Percentiles rank a stretch among this genome's conserved stretches.
Evolutionary conservation across 2,329 filamentous ascomycete species (phyloP).

Genomic region (Alternaria triticimaculans): DNA sequence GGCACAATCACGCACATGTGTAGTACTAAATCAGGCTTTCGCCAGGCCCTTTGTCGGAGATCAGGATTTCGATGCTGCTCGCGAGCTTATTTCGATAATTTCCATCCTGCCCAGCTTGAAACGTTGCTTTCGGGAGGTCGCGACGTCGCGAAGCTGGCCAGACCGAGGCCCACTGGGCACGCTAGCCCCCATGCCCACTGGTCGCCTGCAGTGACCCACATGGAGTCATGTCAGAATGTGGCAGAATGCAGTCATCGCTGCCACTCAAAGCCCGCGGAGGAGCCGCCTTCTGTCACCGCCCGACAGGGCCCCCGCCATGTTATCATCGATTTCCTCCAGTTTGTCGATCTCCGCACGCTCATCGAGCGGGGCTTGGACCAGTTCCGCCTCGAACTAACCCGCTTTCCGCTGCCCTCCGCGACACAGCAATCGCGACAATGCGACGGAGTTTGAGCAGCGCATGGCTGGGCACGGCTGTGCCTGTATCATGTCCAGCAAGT

Average conservation of each 20-base stretch:
- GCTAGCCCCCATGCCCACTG: slow-evolving; percentile 30
- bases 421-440: slow-evolving; percentile 19
- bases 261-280: slow-evolving; percentile 24
- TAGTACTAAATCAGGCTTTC: background rate
- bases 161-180: slow-evolving; percentile 16
- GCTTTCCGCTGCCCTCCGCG: slow-evolving; percentile 18
- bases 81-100: slow-evolving; percentile 5
- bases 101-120: slow-evolving; percentile 24
- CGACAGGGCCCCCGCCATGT: slow-evolving; percentile 7
- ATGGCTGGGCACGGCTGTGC: slow-evolving; percentile 14
- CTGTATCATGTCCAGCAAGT: slow-evolving; percentile 17
- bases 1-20: background rate
- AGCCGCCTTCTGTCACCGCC: slow-evolving; percentile 26
- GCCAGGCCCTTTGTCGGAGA: background rate
- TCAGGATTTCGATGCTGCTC: slow-evolving; percentile 8
- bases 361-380: slow-evolving; percentile 19
- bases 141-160: slow-evolving; percentile 24
- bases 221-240: slow-evolving; percentile 29
- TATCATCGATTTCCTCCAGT: slow-evolving; percentile 34
- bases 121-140: slow-evolving; percentile 17
- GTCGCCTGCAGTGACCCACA: slow-evolving; percentile 30
- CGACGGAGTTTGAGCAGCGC: slow-evolving; percentile 15
- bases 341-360: slow-evolving; percentile 31
- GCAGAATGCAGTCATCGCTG: slow-evolving; percentile 29
- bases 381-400: slow-evolving; percentile 21